Base-by-base conservation (phyloP, 2,329 filamentous ascomycete species). In the Monilinia fructicola region DNA sequence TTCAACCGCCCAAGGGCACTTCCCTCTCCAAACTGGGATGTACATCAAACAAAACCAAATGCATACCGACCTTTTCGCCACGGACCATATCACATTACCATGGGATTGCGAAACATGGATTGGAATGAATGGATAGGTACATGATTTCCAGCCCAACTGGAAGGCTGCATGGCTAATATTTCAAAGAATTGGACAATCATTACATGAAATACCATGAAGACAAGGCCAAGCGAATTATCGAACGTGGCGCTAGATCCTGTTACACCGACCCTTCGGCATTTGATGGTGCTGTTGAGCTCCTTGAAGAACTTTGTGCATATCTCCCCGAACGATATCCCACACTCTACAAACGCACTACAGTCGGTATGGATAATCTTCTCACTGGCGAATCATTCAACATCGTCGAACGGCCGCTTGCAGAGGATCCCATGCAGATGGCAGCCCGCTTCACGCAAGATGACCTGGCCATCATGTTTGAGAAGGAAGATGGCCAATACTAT, bases 391-490 rank as follows among this genome's bases (percentile, higher is more conserved):
- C 78, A 11, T 91, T 95, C 79, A 84, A 93, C 76, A 87, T 90
- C 50, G 76, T 81, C 1, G 80, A 85, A 67, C 81, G 86, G 0
- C 89, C 89, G 0, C 81, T 93, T 6, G 77, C 79, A 0, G 91
- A 94, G 78, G 90, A 95, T 73, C 91, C 92, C 0, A 94, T 96
- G 88, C 83, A 85, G 67, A 90, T 87, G 73, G 86, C 83, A 63
- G 90, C 87, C 0, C 85, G 91, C 1, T 83, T 94, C 26, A 80
- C 91, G 3, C 92, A 95, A 77, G 92, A 96, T 74, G 92, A 96
- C 75, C 79, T 96, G 0, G 91, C 91, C 0, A 85, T 96, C 65
- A 94, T 96, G 91, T 83, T 94, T 71, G 91, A 95, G 77, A 82
- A 81, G 26, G 76, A 82, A 0, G 91, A 96, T 74, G 90, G 91